A percentile compares a stretch with the other conserved stretches of the same genome.
Evolutionary conservation across 75 land plant genomes (phyloP).

Genomic region (Picea sitchensis): DNA sequence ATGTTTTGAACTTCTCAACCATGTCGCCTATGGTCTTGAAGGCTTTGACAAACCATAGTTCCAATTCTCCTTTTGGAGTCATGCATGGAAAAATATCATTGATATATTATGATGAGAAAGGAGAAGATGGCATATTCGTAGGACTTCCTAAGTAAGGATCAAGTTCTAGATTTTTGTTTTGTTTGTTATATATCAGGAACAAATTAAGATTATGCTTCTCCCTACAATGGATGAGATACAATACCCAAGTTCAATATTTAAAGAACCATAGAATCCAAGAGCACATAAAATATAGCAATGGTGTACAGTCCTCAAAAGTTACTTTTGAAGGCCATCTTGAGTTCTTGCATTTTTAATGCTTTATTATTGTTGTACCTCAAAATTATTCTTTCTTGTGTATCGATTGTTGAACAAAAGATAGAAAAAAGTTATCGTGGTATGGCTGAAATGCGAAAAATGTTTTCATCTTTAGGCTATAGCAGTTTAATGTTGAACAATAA

Average conservation of each 20-base stretch:
- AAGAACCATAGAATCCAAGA: background rate
- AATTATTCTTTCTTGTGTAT: background rate
- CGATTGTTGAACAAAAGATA: background rate
- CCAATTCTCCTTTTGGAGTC: constrained; percentile 88
- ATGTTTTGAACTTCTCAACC: too few species aligned
- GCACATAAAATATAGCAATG: background rate
- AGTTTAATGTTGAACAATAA: background rate
- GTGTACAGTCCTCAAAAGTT: background rate
- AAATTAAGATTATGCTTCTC: background rate
- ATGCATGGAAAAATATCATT: constrained; percentile 89
- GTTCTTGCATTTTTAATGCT: background rate
- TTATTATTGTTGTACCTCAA: background rate
- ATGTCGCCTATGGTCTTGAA: too few species aligned
- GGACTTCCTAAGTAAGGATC: constrained; percentile 81
- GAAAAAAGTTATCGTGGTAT: background rate
- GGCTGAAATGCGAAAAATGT: background rate
- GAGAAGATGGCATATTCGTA: constrained; percentile 59
- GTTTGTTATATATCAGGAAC: background rate
- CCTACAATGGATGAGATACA: background rate
- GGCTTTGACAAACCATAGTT: too few species aligned
- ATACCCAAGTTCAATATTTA: background rate
- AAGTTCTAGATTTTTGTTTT: constrained; percentile 5
- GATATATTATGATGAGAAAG: constrained; percentile 83
- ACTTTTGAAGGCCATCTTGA: background rate
- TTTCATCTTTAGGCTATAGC: background rate